Evolutionary conservation across 75 land plant genomes (phyloP).

Genomic region (Ceratopteris richardii): DNA sequence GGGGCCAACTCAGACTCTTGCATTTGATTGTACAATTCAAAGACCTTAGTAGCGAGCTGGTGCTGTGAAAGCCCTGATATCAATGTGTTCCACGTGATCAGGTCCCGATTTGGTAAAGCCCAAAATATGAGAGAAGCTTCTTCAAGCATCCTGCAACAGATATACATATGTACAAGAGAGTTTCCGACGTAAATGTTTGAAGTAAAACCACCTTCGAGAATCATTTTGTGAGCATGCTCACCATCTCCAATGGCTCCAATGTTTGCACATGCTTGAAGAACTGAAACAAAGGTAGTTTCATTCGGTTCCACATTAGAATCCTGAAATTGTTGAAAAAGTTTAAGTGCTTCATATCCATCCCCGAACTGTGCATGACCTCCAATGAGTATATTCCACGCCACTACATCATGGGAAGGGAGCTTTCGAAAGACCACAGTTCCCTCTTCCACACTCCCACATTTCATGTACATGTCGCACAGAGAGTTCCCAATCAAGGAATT

Average conservation of each 20-base stretch:
- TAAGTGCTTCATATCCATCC: conserved; percentile 8
- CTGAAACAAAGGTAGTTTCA: not conserved
- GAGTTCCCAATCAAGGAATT: conserved; percentile 7
- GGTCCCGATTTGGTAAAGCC: no score
- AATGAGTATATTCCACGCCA: conserved; percentile 24
- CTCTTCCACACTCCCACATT: conserved; percentile 14
- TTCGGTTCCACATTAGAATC: not conserved
- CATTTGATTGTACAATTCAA: no score
- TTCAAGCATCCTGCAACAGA: no score
- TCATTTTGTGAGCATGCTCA: no score
- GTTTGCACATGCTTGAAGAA: conserved; percentile 1
- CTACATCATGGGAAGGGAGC: conserved; percentile 3
- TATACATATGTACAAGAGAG: not conserved
- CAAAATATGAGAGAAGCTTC: no score
- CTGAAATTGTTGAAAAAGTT: conserved; percentile 1
- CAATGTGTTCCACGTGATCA: no score
- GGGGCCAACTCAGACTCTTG: no score
- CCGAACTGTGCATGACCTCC: conserved; percentile 15
- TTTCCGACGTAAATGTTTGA: conserved; percentile 12
- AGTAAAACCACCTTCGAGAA: not conserved
- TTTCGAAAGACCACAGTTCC: conserved; percentile 13
- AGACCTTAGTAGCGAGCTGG: no score
- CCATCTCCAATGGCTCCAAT: no score
- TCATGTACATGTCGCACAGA: conserved; percentile 19
- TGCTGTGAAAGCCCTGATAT: no score